Evolutionary conservation across 768 basidiomycete genomes (phyloP), one percentile per base, ranked within the genome.

Genomic region (Sporobolomyces phaffii): DNA sequence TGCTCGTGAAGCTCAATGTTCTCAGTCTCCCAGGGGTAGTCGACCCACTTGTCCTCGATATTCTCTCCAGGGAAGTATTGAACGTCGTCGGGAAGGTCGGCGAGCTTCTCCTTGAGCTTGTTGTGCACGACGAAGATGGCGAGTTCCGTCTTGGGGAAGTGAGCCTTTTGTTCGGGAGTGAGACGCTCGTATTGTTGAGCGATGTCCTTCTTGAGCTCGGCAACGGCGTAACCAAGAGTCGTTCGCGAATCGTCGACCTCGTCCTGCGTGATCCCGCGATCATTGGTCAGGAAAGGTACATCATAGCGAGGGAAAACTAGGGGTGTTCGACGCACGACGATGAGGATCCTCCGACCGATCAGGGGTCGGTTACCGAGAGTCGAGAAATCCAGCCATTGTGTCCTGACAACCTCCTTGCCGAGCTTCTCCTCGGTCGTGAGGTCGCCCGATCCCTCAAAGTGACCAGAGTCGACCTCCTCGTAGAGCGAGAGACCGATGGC

Each of bases 401-500:
- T 99, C 60, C 93, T 84, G 73, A 96, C 81, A 70, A 99, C 90
- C 77, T 96, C 87, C 65, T 80, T 83, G 53, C 89, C 89, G 36
- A 75, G 64, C 68, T 75, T 74, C 68, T 75, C 74, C 50, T 66
- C 62, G 40, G 52, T 41, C 13, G 69, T 66, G 26, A 70, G 59
- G 0, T 59, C 72, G 28, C 38, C 61, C 13, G 45, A 5, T 40
- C 64, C 62, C 57, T 75, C 64, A 40, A 59, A 54, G n/a, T n/a
- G n/a, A n/a, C n/a, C n/a, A 18, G 48, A 44, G 36, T 70, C 75
- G 22, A 98, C 81, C 31, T 88, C 84, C 77, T 99, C 96, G 73
- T 99, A 99, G 5, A 99, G 82, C 8, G 91, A 93, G 36, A 99
- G 84, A 3, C 96, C 93, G 70, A 99, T 97, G 7, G 96, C 94